phyloP scores from a whole-genome alignment of 2,329 filamentous ascomycete genomes.

The Ciborinia camelliae region DNA sequence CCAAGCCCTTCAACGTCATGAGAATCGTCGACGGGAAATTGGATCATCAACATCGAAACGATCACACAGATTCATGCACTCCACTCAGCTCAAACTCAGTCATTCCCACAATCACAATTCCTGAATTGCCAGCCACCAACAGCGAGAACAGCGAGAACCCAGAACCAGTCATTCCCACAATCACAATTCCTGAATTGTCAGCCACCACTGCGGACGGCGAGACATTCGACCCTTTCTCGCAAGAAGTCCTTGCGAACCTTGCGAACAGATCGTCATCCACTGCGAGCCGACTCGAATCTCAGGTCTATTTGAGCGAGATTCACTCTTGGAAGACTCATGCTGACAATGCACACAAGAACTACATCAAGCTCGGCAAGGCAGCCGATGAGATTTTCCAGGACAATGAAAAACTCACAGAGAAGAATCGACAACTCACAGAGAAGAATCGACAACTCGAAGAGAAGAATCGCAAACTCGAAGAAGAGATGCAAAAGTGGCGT shows the following conservation, averaged over 20 bases:
- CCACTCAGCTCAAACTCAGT: background rate
- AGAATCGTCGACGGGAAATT: background rate
- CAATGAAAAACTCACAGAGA: background rate
- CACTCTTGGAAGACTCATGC: constrained; percentile 1
- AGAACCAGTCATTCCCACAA: no score
- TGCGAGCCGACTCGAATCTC: background rate
- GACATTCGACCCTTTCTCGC: background rate
- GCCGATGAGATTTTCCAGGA: background rate
- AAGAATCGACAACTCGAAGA: background rate
- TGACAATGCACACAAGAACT: background rate
- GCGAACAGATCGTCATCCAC: background rate
- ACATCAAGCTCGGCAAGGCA: background rate
- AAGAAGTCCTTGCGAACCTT: background rate
- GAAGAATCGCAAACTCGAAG: background rate
- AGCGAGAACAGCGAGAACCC: no score
- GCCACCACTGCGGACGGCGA: background rate
- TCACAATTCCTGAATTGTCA: background rate
- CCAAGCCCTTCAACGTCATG: background rate
- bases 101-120: no score
- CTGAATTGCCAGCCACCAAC: background rate
- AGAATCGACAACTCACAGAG: background rate
- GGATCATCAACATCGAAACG: background rate
- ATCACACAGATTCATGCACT: background rate
- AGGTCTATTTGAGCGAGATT: background rate
- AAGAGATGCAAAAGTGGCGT: background rate